phyloP scores from a whole-genome alignment of 768 basidiomycete genomes.

The Leccinum uliginosum region DNA sequence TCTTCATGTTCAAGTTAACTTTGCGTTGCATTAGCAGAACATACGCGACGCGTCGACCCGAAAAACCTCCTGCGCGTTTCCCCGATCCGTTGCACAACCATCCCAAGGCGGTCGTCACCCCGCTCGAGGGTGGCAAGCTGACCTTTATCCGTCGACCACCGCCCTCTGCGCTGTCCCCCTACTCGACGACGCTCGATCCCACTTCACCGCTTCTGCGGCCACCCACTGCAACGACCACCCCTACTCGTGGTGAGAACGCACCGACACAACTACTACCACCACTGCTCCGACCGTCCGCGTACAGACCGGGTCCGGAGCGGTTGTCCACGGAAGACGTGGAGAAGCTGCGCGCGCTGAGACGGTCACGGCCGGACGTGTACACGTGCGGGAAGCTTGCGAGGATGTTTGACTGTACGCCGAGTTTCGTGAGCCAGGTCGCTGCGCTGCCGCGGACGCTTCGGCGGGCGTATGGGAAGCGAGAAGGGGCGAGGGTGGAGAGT shows the following conservation, averaged over 20 bases:
- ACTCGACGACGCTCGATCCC: constrained; percentile 65
- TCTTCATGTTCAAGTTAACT: constrained; percentile 12
- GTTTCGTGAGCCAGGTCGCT: constrained; percentile 63
- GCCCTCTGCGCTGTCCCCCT: constrained; percentile 68
- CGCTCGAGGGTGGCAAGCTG: constrained; percentile 49
- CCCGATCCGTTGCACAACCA: constrained; percentile 55
- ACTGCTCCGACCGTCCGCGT: constrained; percentile 39
- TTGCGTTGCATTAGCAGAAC: constrained; percentile 22
- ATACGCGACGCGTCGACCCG: constrained; percentile 40
- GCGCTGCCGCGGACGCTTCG: constrained; percentile 52
- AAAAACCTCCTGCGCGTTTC: constrained; percentile 47
- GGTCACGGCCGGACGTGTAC: constrained; percentile 51
- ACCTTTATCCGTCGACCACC: constrained; percentile 87
- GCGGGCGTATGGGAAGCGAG: constrained; percentile 37
- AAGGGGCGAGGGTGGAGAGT: constrained; percentile 45
- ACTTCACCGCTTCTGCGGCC: constrained; percentile 65
- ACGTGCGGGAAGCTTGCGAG: constrained; percentile 66
- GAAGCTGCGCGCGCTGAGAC: constrained; percentile 56
- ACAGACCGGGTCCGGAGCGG: constrained; percentile 33
- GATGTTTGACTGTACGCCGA: constrained; percentile 68
- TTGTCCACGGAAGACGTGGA: constrained; percentile 50
- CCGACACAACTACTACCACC: constrained; percentile 45
- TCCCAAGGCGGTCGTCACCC: constrained; percentile 47
- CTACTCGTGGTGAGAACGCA: constrained; percentile 2
- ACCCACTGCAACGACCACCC: constrained; percentile 2